phyloP scores from a whole-genome alignment of 108 stramenopile species.

The Fragilariopsis cylindrus region DNA sequence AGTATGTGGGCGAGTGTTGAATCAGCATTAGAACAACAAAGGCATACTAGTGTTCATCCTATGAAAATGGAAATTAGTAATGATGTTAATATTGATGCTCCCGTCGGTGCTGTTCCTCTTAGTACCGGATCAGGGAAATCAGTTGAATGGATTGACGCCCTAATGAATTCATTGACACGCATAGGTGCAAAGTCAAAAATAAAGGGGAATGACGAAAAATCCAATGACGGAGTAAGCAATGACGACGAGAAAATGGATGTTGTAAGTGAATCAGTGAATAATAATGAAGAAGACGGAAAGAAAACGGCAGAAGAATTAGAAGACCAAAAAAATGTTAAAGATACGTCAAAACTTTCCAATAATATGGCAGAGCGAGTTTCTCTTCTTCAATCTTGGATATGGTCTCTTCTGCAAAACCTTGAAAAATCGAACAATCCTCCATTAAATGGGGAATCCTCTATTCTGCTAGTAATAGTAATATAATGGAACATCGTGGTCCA shows the following conservation, averaged over 20 bases:
- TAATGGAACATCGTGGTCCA: background rate
- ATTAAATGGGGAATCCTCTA: constrained; percentile 10
- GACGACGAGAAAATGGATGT: constrained; percentile 10
- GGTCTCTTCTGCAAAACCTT: constrained; percentile 37
- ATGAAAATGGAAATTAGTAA: background rate
- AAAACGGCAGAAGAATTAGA: background rate
- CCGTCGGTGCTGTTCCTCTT: constrained; percentile 12
- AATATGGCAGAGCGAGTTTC: constrained; percentile 46
- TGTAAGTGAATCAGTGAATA: background rate
- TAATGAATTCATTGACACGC: constrained; percentile 32
- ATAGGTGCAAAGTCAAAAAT: constrained; percentile 22
- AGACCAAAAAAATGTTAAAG: constrained; percentile 37
- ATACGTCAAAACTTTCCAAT: constrained; percentile 27
- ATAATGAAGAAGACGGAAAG: background rate
- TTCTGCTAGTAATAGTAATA: background rate
- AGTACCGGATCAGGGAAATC: constrained; percentile 47
- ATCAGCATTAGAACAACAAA: constrained; percentile 26
- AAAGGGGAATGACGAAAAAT: constrained; percentile 17
- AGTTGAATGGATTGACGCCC: constrained; percentile 35
- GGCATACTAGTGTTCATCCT: background rate
- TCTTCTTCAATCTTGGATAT: constrained; percentile 50
- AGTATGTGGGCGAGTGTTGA: constrained; percentile 56
- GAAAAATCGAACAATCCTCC: constrained; percentile 12
- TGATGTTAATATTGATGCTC: background rate
- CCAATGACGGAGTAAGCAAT: background rate